A percentile compares a stretch with the other conserved stretches of the same genome.
These are phyloP conservation scores for Eucalyptus pauciflora DNA, from an alignment of 345 rosid species.

Conservation along the genomic window DNA sequence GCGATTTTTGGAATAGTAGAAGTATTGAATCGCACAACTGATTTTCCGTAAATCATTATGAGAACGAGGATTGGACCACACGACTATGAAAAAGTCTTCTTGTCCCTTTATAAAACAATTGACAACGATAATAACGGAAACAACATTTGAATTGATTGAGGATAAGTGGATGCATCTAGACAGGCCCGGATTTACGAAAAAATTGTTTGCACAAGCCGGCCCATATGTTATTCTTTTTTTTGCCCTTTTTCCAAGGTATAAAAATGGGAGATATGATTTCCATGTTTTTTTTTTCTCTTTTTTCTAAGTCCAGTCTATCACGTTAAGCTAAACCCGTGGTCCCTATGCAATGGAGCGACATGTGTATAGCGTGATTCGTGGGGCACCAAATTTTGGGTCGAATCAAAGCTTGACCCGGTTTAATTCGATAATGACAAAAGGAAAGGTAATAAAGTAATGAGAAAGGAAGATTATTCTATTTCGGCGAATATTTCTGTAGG, in stretches of 20 bases:
- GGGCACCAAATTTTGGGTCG: neutral
- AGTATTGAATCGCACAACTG: neutral
- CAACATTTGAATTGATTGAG: neutral
- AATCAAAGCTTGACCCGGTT: neutral
- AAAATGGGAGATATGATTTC: neutral
- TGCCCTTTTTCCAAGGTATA: neutral
- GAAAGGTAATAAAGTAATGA: neutral
- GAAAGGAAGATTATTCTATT: neutral
- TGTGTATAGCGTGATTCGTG: neutral
- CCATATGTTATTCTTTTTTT: neutral
- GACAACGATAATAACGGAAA: neutral
- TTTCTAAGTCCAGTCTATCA: neutral
- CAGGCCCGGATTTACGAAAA: neutral
- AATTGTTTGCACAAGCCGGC: neutral
- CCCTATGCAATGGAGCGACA: neutral
- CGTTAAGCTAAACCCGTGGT: neutral
- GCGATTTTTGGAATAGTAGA: neutral
- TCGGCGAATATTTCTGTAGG: neutral
- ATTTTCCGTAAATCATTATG: neutral
- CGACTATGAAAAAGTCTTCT: neutral
- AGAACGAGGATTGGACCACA: neutral
- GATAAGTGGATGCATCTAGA: neutral
- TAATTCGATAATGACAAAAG: neutral
- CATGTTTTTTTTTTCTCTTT: neutral
- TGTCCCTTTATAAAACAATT: neutral